Percentiles rank a stretch among this genome's conserved stretches.
Conservation (phyloP, 2,329 filamentous ascomycete genomes). For the Colletotrichum gigasporum region DNA sequence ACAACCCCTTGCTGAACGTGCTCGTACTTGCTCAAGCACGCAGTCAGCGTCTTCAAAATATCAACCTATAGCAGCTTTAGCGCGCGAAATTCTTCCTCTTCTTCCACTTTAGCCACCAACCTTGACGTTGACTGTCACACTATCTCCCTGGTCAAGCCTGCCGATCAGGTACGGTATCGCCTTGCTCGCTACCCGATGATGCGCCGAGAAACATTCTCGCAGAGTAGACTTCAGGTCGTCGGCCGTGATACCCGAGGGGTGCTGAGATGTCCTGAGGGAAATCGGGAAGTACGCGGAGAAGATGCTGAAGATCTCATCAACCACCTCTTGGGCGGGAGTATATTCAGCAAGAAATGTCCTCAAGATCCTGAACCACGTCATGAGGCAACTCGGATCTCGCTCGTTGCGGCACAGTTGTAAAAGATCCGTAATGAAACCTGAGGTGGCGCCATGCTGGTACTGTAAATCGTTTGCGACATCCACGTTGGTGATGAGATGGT, state of each 20-base stretch:
- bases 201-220: slow-evolving; percentile 63
- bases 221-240: slow-evolving; percentile 64
- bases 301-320: slow-evolving; percentile 60
- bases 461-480: slow-evolving; percentile 55
- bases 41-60: slow-evolving; percentile 63
- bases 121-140: slow-evolving; percentile 67
- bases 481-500: slow-evolving; percentile 52
- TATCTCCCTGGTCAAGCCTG: slow-evolving; percentile 68
- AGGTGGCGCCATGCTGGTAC: slow-evolving; percentile 51
- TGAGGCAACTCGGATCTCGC: slow-evolving; percentile 65
- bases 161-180: slow-evolving; percentile 64
- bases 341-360: slow-evolving; percentile 55
- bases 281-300: slow-evolving; percentile 72
- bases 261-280: slow-evolving; percentile 61
- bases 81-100: not conserved
- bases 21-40: slow-evolving; percentile 60
- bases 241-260: slow-evolving; percentile 60
- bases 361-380: slow-evolving; percentile 65
- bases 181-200: slow-evolving; percentile 53
- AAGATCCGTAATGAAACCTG: slow-evolving; percentile 59
- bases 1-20: slow-evolving; percentile 56
- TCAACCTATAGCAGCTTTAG: slow-evolving; percentile 51
- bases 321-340: slow-evolving; percentile 53
- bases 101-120: slow-evolving; percentile 39
- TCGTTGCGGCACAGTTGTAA: slow-evolving; percentile 63